Evolutionary conservation across 768 basidiomycete species (phyloP), one percentile per base, ranked within the genome.

Genomic region (Kwoniella mangroviensis): DNA sequence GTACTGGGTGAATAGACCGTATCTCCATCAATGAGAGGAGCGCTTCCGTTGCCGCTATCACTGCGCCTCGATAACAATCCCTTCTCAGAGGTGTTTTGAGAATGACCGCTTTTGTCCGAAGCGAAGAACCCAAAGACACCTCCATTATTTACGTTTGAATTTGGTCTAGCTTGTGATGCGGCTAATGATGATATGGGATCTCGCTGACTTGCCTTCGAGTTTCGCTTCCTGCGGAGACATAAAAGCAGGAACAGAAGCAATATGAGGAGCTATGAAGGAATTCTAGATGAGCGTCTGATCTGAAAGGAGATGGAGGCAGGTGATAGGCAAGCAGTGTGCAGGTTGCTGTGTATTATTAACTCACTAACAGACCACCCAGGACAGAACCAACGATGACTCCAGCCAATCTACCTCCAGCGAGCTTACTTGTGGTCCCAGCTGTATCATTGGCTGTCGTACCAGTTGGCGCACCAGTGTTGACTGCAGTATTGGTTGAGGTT

Each of bases 301-400:
- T 4, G 10, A 12, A 13, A 49, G 13, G 2, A 19, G 13, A 15
- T 6, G 15, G 5, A 10, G 12, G 6, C 45, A 49, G 13, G 13
- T 49, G 45, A 49, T 17, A 49, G 12, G 45, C 19, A 22, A 12
- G 54, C 26, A 21, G 17, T 11, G 13, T 9, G 15, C 9, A 42
- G n/a, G 17, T 41, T 4, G 24, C n/a, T n/a, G 21, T 22, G 26
- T 2, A 3, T 62, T 41, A 12, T 15, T 1, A 28, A 76, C 80
- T 69, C 56, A 81, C 77, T 42, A 82, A 67, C 2, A 82, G 64
- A 57, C 80, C 80, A 12, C 80, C 80, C 6, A 82, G 52, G 19
- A 81, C 75, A 61, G 73, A 68, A 4, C 81, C 81, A 11, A 82
- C 76, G 17, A 80, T 74, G 2, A 74, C 75, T 19, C 81, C 81